Conservation (phyloP, 345 rosid species). For the Pugionium dolabratum region DNA sequence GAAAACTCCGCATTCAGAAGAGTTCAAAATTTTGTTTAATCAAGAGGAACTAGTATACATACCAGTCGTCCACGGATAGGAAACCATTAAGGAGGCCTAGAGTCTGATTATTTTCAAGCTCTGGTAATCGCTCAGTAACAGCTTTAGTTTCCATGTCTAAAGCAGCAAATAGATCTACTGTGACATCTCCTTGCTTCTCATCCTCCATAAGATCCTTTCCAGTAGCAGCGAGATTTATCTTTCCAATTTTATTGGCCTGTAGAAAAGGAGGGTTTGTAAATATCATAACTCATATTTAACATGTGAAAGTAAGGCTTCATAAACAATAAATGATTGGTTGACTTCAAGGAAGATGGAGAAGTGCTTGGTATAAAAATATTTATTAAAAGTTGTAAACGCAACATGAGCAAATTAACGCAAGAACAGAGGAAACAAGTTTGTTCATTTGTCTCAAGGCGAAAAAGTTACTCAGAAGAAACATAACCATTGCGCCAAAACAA, state of each 20-base stretch:
- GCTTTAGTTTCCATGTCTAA: slow-evolving; percentile 94
- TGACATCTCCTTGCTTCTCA: slow-evolving; percentile 96
- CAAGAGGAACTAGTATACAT: slow-evolving; percentile 30
- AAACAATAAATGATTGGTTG: slow-evolving; percentile 21
- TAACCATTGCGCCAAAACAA: slow-evolving; percentile 24
- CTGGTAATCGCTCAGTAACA: slow-evolving; percentile 67
- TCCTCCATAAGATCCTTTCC: slow-evolving; percentile 99
- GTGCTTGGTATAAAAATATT: slow-evolving; percentile 4
- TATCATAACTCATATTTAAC: slow-evolving; percentile 7
- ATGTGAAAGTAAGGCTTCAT: slow-evolving; percentile 18
- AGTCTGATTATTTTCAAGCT: slow-evolving; percentile 84
- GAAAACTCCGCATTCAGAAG: slow-evolving; percentile 18
- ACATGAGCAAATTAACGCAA: slow-evolving; percentile 18
- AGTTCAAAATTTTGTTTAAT: background rate
- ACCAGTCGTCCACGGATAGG: slow-evolving; percentile 97
- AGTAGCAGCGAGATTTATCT: slow-evolving; percentile 96
- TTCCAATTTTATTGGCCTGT: slow-evolving; percentile 97
- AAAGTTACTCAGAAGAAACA: slow-evolving; percentile 3
- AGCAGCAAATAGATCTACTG: slow-evolving; percentile 85
- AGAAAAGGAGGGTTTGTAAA: slow-evolving; percentile 20
- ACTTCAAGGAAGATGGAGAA: slow-evolving; percentile 23
- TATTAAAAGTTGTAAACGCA: background rate
- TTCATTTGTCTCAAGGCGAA: slow-evolving; percentile 10
- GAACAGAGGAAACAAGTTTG: slow-evolving; percentile 17
- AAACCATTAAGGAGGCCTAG: slow-evolving; percentile 93